Evolutionary conservation across 441 rosid species (phyloP).

Genomic region (Pelargonium cotyledonis): DNA sequence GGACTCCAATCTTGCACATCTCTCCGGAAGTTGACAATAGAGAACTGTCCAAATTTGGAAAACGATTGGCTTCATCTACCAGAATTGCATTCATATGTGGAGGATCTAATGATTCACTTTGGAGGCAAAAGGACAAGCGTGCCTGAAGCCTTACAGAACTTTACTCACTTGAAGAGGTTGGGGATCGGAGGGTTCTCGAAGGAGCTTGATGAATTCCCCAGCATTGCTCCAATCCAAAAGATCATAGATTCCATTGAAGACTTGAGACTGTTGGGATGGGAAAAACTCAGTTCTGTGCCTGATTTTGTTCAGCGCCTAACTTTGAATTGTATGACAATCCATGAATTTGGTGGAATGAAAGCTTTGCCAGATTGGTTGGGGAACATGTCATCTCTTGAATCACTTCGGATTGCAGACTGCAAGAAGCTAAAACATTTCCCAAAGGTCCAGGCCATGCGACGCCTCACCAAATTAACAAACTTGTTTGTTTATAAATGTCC

Average conservation of each 20-base stretch:
- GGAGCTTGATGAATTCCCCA: background rate
- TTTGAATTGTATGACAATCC: background rate
- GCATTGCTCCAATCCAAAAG: background rate
- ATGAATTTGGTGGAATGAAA: background rate
- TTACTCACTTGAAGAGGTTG: background rate
- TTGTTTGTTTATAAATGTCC: background rate
- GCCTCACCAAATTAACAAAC: background rate
- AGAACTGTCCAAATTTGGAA: background rate
- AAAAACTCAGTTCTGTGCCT: too few relatives aligned
- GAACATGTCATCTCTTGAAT: background rate
- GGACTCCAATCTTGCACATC: background rate
- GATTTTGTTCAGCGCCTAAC: too few relatives aligned
- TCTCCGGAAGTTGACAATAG: background rate
- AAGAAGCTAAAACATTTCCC: background rate
- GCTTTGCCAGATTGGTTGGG: conserved; percentile 3
- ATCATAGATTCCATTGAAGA: too few relatives aligned
- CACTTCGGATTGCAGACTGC: background rate
- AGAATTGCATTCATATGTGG: too few relatives aligned
- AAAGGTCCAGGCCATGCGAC: background rate
- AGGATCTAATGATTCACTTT: too few relatives aligned
- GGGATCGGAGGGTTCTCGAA: background rate
- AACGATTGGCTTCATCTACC: too few relatives aligned
- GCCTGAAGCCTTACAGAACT: background rate
- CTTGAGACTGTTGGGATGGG: too few relatives aligned
- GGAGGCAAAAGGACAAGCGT: background rate